phyloP scores from a whole-genome alignment of 208 protist genomes.

The Wallacemonas sp. region DNA sequence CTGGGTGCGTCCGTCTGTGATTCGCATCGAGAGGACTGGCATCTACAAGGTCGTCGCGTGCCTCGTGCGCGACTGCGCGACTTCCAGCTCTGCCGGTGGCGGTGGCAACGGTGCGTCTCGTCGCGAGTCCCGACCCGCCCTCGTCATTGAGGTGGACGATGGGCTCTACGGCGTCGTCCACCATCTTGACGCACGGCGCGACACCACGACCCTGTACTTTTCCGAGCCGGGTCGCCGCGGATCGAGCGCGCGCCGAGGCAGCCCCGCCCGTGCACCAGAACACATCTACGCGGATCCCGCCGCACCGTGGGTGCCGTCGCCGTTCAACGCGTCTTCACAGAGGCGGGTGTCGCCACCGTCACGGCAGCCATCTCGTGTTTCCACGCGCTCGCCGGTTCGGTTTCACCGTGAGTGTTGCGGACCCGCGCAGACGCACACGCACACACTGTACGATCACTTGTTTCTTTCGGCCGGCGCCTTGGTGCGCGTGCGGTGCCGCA shows the following conservation, averaged over 20 bases:
- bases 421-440: constrained; percentile 36
- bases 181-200: not conserved
- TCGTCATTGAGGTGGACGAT: constrained; percentile 2
- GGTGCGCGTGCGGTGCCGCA: constrained; percentile 49
- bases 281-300: not conserved
- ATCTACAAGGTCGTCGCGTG: constrained; percentile 50
- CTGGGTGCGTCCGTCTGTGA: constrained; percentile 24
- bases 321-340: not conserved
- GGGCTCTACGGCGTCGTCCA: not conserved
- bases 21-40: constrained; percentile 29
- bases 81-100: not conserved
- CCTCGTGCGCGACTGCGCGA: constrained; percentile 29
- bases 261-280: not conserved
- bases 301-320: not conserved
- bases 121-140: not conserved
- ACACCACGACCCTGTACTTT: not conserved
- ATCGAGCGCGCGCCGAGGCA: not conserved
- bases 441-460: constrained; percentile 44
- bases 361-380: not conserved
- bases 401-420: constrained; percentile 34
- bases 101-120: not conserved
- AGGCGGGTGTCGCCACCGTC: not conserved
- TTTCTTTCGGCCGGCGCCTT: constrained; percentile 37
- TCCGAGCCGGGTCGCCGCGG: not conserved
- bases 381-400: not conserved